These are phyloP conservation scores for Aspergillus calidoustus DNA, from an alignment of 2,329 filamentous ascomycete genomes.

Conservation along the genomic window DNA sequence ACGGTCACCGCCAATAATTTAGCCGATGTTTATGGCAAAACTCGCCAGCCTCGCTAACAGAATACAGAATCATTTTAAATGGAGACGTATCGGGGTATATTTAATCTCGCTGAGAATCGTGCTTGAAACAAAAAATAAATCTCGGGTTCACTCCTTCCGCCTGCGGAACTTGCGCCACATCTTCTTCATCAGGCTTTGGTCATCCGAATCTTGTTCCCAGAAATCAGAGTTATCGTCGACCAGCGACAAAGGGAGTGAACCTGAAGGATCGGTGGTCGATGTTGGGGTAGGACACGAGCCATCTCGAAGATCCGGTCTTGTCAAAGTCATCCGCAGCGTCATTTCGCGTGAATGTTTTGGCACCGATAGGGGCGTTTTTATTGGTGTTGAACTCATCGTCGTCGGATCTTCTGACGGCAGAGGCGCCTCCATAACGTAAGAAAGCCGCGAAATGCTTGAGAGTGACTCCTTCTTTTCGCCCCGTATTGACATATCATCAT, in stretches of 20 bases:
- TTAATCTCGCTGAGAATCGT: background rate
- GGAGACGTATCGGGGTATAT: slow-evolving; percentile 1
- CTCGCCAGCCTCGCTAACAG: background rate
- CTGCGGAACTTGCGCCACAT: slow-evolving; percentile 50
- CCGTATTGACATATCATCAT: slow-evolving; percentile 52
- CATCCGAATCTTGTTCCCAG: slow-evolving; percentile 49
- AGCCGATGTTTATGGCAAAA: background rate
- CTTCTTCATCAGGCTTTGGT: slow-evolving; percentile 47
- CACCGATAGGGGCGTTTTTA: slow-evolving; percentile 33
- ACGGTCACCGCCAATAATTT: background rate
- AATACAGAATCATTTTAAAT: background rate
- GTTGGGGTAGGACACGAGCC: slow-evolving; percentile 50
- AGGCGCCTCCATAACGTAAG: slow-evolving; percentile 18
- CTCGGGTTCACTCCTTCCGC: slow-evolving; percentile 23
- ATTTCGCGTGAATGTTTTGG: slow-evolving; percentile 72
- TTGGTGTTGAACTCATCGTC: slow-evolving; percentile 22
- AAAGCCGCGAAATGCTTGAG: slow-evolving; percentile 17
- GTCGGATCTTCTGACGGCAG: slow-evolving; percentile 23
- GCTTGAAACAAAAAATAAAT: background rate
- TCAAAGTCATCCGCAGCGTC: slow-evolving; percentile 95
- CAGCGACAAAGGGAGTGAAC: slow-evolving; percentile 57
- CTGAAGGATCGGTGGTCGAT: slow-evolving; percentile 64
- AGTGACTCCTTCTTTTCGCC: slow-evolving; percentile 37
- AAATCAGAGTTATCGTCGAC: slow-evolving; percentile 48
- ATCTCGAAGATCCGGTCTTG: slow-evolving; percentile 77